Evolutionary conservation across 2,329 filamentous ascomycete genomes (phyloP), one percentile per base, ranked within the genome.

Genomic region (Microsporum ferrugineum): DNA sequence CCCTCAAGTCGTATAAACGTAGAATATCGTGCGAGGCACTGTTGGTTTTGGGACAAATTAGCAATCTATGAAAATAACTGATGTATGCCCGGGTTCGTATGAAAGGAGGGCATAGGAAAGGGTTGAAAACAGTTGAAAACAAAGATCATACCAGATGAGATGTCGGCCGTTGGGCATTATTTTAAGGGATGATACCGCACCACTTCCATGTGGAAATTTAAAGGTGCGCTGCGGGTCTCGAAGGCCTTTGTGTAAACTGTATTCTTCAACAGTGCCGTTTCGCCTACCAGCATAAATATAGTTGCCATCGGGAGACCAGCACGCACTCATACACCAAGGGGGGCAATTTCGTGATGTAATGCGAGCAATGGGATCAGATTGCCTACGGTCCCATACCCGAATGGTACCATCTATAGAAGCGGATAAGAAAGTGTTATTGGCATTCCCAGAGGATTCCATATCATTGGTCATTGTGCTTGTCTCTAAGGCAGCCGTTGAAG

Each of bases 301-400:
- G 74, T 97, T 97, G 12, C 94, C 94, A 71, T 96, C 89, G 0
- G 91, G 91, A 60, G 88, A 92, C 94, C 94, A 99, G 76, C 91
- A 96, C 0, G 91, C 90, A 66, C 89, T 91, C 85, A 96, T 96
- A 73, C 92, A 97, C 92, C 92, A 99, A 0, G 92, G 94, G 0
- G 94, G 92, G 0, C 90, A 88, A 8, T 84, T 83, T 8, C 85
- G 80, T 17, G 88, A 89, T 0, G 81, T 79, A 61, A 97, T 92
- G 33, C 86, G 84, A 2, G 94, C 91, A 1, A 96, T 80, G 0
- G 92, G 88, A 39, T 87, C 82, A 0, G 83, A 82, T 64, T 88
- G 83, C 23, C 94, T 85, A 59, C 77, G 70, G 65, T 80, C 78
- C 77, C 78, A 80, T 43, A 80, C 67, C 12, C 76, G 73, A 59